Evolutionary conservation across 192 early-diverging fungal genomes (phyloP), one percentile per base, ranked within the genome.

Genomic region (Coemansia guatemalensis): DNA sequence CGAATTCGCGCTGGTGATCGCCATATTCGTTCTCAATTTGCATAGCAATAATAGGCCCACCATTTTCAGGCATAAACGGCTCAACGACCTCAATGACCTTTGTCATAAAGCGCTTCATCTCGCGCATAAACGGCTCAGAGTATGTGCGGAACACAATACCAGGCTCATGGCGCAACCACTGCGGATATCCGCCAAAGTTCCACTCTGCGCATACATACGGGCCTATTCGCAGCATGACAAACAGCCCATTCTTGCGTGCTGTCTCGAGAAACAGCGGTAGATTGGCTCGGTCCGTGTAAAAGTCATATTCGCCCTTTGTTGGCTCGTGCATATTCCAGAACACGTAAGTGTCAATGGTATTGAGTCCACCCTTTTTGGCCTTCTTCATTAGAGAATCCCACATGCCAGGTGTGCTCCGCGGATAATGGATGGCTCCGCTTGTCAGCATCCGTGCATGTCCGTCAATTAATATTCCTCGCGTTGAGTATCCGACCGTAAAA

Each of bases 11-110:
- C 62, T 80, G 68, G 53, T 68, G 53, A 64, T 73, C 60, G 33
- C 81, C 84, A 47, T 78, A 84, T 68, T 89, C 88, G 64, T 89
- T 89, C 65, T 89, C 88, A 18, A 89, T 84, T 69, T 89, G 87
- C 57, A 86, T 67, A 59, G 81, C 68, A 25, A 88, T 74, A 48
- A 88, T 74, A 3, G 85, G 84, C 0, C 87, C 87, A n/a, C 87
- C 87, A 21, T 78, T 17, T 64, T 80, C 77, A 22, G 77, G 77
- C 77, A 85, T 55, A 48, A 60, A 81, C 32, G 65, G 62, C 24
- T 39, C 24, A 12, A 65, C 64, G 4, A 81, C 78, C 5, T 76
- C 69, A 0, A 85, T 47, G 12, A 78, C 67, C 62, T 84, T 82
- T n/a, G 32, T 54, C 0, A 85, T 44, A 59, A 82, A 85, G 23